These are phyloP conservation scores for Eucalyptus guilfoylei DNA, from an alignment of 345 rosid species.

Conservation along the genomic window DNA sequence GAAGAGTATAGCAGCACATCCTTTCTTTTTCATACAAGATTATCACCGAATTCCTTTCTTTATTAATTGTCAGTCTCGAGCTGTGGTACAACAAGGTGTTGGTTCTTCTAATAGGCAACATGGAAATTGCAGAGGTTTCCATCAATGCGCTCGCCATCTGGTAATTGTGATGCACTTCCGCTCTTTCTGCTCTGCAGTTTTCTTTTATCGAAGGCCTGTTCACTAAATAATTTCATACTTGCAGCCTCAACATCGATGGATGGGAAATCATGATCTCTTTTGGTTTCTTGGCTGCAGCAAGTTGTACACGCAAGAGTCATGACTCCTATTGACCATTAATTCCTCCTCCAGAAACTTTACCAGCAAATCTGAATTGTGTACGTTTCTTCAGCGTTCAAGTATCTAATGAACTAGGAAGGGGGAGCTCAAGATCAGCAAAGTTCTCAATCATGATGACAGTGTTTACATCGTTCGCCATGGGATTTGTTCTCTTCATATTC, in stretches of 20 bases:
- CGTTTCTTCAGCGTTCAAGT: conserved; percentile 43
- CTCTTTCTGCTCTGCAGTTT: background rate
- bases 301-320: conserved; percentile 10
- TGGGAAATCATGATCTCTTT: conserved; percentile 77
- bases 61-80: conserved; percentile 40
- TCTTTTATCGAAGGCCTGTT: background rate
- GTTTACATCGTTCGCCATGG: conserved; percentile 33
- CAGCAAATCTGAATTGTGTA: background rate
- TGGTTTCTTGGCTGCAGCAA: conserved; percentile 73
- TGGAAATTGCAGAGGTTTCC: conserved; percentile 56
- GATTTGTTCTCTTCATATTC: conserved; percentile 22
- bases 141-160: conserved; percentile 74
- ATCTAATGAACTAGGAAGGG: conserved; percentile 66
- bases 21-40: background rate
- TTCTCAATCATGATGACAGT: conserved; percentile 32
- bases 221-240: background rate
- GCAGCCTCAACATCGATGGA: conserved; percentile 64
- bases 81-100: conserved; percentile 74
- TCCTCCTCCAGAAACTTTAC: background rate
- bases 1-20: background rate
- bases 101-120: conserved; percentile 51
- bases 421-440: conserved; percentile 28
- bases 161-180: conserved; percentile 7
- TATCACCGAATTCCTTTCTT: background rate
- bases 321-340: background rate